Evolutionary conservation across 371 early-diverging fungal genomes (phyloP), one percentile per base, ranked within the genome.

Genomic region (Dentiscutata heterogama): DNA sequence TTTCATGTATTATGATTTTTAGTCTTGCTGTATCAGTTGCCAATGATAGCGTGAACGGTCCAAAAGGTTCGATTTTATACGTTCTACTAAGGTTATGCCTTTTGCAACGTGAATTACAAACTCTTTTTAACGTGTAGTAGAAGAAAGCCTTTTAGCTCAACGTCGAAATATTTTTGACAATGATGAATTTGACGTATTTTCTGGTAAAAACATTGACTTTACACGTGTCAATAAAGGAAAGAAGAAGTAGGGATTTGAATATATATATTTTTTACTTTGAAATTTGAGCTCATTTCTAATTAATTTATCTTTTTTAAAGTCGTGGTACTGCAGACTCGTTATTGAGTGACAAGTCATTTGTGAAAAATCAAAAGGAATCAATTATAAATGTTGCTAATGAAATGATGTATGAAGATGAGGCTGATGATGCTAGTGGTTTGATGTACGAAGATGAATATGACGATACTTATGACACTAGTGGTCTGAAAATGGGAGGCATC

Each of bases 111-210:
- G 61, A 60, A 22, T 60, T 60, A n/a, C 3, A 60, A 25, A 60
- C n/a, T 60, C 6, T 60, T 39, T 65, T 35, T 31, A 65, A 39
- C 2, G 29, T 65, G 8, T 35, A 25, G 20, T 65, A 70, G 81
- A 81, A 82, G 39, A 58, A 13, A 83, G 84, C 65, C 82, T 93
- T 2, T 87, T 97, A 29, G 83, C 88, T 5, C 83, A 82, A 14
- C 92, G 97, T 31, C 89, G 89, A 39, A 97, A 97, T 79, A 89
- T 97, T 18, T 97, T 95, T 85, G 97, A 97, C 83, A 94, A 95
- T 76, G 97, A 97, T 84, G 96, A 95, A 78, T 96, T 97, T 87
- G 97, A 97, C 84, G 89, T 97, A 14, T 95, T 97, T 86, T 85
- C 89, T 18, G 89, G 89, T 46, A 85, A 86, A 2, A 84, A 83